phyloP scores from a whole-genome alignment of 2,329 filamentous ascomycete species.

The Aspergillus hiratsukae region DNA sequence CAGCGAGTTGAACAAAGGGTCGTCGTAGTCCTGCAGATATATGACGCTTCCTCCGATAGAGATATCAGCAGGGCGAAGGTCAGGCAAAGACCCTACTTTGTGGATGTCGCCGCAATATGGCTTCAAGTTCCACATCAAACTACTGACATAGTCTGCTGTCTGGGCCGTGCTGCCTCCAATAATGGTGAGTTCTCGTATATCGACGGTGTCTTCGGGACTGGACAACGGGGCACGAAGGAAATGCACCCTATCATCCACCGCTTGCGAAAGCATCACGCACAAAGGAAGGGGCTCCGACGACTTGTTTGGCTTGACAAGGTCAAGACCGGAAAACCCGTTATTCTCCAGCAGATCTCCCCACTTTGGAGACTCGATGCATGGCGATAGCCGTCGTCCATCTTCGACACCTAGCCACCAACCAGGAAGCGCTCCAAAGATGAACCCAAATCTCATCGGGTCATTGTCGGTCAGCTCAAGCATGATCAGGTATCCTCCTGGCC shows the following conservation, averaged over 20 bases:
- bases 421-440: slow-evolving; percentile 26
- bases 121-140: not conserved
- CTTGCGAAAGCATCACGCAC: slow-evolving; percentile 21
- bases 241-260: slow-evolving; percentile 17
- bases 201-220: not conserved
- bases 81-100: not conserved
- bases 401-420: slow-evolving; percentile 31
- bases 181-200: not conserved
- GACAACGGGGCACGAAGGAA: slow-evolving; percentile 11
- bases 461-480: no score
- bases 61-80: not conserved
- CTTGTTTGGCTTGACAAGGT: not conserved
- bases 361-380: slow-evolving; percentile 16
- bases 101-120: not conserved
- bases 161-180: not conserved
- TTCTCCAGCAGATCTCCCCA: slow-evolving; percentile 21
- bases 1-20: slow-evolving; percentile 1
- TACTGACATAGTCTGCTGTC: not conserved
- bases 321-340: not conserved
- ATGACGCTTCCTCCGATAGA: slow-evolving; percentile 1
- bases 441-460: no score
- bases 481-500: slow-evolving; percentile 45
- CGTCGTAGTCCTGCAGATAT: not conserved
- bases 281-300: not conserved
- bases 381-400: slow-evolving; percentile 20